Evolutionary conservation across 148 eudicot genomes (phyloP).

Genomic region (Oxyria digyna): DNA sequence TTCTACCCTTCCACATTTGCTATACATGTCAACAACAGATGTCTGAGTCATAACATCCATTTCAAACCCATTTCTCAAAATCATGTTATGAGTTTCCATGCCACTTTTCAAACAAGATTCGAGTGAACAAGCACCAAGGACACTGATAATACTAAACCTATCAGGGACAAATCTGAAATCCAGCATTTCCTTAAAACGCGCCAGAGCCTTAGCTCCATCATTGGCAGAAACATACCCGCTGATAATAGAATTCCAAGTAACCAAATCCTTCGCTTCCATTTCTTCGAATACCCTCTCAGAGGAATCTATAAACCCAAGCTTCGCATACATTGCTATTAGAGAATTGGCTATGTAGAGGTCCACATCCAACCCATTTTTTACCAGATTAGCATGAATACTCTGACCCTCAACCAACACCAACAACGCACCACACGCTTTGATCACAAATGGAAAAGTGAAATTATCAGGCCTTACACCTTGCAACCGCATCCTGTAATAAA

Average conservation of each 20-base stretch:
- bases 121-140: conserved; percentile 47
- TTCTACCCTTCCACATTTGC: conserved; percentile 39
- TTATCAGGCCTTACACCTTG: conserved; percentile 41
- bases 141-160: conserved; percentile 42
- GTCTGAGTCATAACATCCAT: conserved; percentile 48
- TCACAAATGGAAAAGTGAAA: conserved; percentile 66
- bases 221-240: conserved; percentile 50
- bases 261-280: conserved; percentile 46
- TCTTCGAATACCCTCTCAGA: conserved; percentile 43
- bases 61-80: conserved; percentile 31
- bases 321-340: conserved; percentile 50
- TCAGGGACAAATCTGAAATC: conserved; percentile 26
- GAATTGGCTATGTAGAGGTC: conserved; percentile 48
- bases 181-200: conserved; percentile 34
- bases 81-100: conserved; percentile 50
- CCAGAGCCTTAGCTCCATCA: conserved; percentile 34
- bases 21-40: conserved; percentile 62
- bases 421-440: conserved; percentile 55
- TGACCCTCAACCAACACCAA: conserved; percentile 29
- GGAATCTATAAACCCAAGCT: conserved; percentile 31
- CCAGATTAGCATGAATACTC: conserved; percentile 42
- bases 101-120: conserved; percentile 29
- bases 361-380: conserved; percentile 41
- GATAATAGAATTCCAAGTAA: conserved; percentile 75
- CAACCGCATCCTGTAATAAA: conserved; percentile 37